phyloP scores from a whole-genome alignment of 1,139 yeast genomes.

The Diutina mesorugosa region DNA sequence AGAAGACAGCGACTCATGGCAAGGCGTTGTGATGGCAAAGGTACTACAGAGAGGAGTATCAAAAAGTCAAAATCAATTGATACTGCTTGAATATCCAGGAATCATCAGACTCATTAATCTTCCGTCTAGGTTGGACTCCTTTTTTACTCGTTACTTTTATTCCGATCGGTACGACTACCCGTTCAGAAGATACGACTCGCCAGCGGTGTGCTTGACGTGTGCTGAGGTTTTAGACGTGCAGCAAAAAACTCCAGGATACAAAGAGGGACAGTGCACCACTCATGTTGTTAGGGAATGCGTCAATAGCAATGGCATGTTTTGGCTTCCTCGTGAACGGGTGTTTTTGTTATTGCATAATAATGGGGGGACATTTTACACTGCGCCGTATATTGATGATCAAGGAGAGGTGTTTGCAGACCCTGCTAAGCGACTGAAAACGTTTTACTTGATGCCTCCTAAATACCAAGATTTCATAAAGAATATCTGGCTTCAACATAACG shows the following conservation, averaged over 20 bases:
- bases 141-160: slow-evolving; percentile 49
- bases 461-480: slow-evolving; percentile 57
- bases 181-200: slow-evolving; percentile 42
- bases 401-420: slow-evolving; percentile 54
- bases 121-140: slow-evolving; percentile 58
- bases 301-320: slow-evolving; percentile 61
- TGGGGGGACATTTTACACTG: slow-evolving; percentile 73
- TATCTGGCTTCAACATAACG: slow-evolving; percentile 70
- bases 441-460: slow-evolving; percentile 47
- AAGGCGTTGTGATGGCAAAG: neutral
- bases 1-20: neutral
- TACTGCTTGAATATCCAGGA: slow-evolving; percentile 53
- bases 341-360: slow-evolving; percentile 50
- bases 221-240: slow-evolving; percentile 62
- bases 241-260: slow-evolving; percentile 35
- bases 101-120: slow-evolving; percentile 42
- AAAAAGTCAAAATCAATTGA: slow-evolving; percentile 8
- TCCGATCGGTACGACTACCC: slow-evolving; percentile 29
- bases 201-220: slow-evolving; percentile 82
- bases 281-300: slow-evolving; percentile 57
- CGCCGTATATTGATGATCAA: slow-evolving; percentile 79
- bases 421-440: slow-evolving; percentile 58
- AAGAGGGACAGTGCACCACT: slow-evolving; percentile 55
- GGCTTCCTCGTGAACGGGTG: slow-evolving; percentile 68
- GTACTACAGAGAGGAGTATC: neutral